phyloP scores from a whole-genome alignment of 768 basidiomycete genomes.

The Auriscalpium orientale region DNA sequence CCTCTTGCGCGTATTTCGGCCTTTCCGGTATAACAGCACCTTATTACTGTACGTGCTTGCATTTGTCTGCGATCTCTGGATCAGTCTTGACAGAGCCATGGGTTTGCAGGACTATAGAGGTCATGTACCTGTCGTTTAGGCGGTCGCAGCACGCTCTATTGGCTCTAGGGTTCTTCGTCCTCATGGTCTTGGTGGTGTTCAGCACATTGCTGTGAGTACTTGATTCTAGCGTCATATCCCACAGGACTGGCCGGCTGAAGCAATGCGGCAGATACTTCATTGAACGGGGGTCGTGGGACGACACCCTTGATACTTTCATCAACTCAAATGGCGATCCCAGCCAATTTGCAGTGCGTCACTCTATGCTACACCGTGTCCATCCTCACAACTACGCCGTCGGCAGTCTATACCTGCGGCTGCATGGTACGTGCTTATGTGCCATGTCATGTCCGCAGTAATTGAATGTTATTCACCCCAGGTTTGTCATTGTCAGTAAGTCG shows the following conservation, averaged over 20 bases:
- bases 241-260: not conserved
- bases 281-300: conserved; percentile 88
- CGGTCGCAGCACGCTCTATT: conserved; percentile 82
- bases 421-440: conserved; percentile 46
- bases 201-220: conserved; percentile 68
- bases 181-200: conserved; percentile 82
- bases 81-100: not conserved
- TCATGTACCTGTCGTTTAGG: conserved; percentile 86
- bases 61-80: not conserved
- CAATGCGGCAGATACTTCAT: conserved; percentile 61
- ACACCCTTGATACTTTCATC: conserved; percentile 68
- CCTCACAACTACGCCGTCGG: not conserved
- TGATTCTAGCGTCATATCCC: not conserved
- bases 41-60: conserved; percentile 53
- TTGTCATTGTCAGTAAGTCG: conserved; percentile 70
- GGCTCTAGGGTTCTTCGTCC: conserved; percentile 82
- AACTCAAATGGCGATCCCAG: conserved; percentile 80
- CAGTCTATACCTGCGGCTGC: conserved; percentile 68
- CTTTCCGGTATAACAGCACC: conserved; percentile 79
- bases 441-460: not conserved
- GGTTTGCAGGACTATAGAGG: conserved; percentile 65
- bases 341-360: conserved; percentile 56
- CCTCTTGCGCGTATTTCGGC: conserved; percentile 79
- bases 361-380: not conserved
- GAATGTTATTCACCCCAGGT: conserved; percentile 30